Conservation (phyloP, 2,329 filamentous ascomycete species). For the Pochonia chlamydosporia region DNA sequence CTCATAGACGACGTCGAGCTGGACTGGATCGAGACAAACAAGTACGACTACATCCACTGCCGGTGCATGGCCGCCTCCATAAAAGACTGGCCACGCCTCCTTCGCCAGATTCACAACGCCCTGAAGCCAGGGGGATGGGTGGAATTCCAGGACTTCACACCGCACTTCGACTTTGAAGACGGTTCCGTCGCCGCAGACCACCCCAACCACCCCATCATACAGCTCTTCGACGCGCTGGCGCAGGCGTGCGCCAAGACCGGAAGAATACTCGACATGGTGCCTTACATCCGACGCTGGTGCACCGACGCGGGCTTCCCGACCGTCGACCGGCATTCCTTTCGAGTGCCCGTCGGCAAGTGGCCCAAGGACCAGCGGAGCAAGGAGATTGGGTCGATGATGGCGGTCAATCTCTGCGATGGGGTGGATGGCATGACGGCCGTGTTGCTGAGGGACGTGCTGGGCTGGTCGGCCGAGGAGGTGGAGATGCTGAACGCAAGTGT, state of each 20-base stretch:
- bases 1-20: slow-evolving; percentile 54
- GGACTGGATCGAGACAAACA: slow-evolving; percentile 36
- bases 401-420: slow-evolving; percentile 28
- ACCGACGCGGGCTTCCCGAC: slow-evolving; percentile 29
- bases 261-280: slow-evolving; percentile 23
- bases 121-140: slow-evolving; percentile 42
- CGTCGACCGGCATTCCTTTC: slow-evolving; percentile 24
- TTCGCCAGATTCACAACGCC: slow-evolving; percentile 22
- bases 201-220: slow-evolving; percentile 27
- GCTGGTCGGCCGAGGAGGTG: slow-evolving; percentile 35
- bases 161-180: slow-evolving; percentile 31
- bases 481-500: slow-evolving; percentile 28
- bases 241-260: slow-evolving; percentile 21
- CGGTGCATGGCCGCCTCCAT: slow-evolving; percentile 29
- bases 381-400: slow-evolving; percentile 33
- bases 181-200: slow-evolving; percentile 21
- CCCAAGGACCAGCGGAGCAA: slow-evolving; percentile 33
- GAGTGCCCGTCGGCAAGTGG: slow-evolving; percentile 32
- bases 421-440: slow-evolving; percentile 32
- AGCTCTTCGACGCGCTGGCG: slow-evolving; percentile 19
- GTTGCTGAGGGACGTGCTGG: slow-evolving; percentile 30
- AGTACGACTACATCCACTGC: slow-evolving; percentile 29
- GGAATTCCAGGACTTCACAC: slow-evolving; percentile 37
- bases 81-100: slow-evolving; percentile 21
- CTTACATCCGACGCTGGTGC: slow-evolving; percentile 21